Base-by-base conservation (phyloP, 1,284 basidiomycete species). In the Apiotrichum sp. region DNA sequence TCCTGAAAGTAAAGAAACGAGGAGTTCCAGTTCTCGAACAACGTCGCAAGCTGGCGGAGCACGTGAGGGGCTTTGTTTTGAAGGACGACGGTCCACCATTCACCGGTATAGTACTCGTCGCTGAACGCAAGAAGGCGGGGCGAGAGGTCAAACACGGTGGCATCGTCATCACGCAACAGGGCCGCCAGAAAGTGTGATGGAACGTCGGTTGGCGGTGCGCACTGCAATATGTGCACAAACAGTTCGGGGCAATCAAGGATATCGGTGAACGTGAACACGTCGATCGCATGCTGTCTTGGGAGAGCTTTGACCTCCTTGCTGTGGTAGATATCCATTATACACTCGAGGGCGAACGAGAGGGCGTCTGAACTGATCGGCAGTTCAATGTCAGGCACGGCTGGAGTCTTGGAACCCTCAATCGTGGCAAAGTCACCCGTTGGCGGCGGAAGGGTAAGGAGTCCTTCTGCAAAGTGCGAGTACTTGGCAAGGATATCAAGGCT, bases 21-120 rank as follows among this genome's bases (percentile, higher is more conserved):
- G 33, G 33, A 36, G 46, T 47, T 47, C 46, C 46, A 47, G 33
- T 47, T 47, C 8, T 47, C 46, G 34, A 47, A 47, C 33, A 47
- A 31, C 5, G 46, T 47, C 2, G 46, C 14, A 3, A 47, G 46
- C 33, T 47, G 46, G n/a, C n/a, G 34, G 6, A 33, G 6, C 31
- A 47, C 14, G 14, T 47, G 46, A 2, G 46, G 46, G 5, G 46
- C 46, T 13, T 36, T 35, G 14, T 10, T n/a, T 6, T 35, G 6
- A 7, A 47, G 9, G 14, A 47, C 46, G 11, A 5, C 14, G 5
- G 31, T 47, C 46, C 46, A 47, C 46, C 46, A 47, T 2, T 13
- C 46, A n/a, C 46, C 5, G n/a, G 46, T 47, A 34, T 47, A 36
- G 46, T 47, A 47, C 31, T 47, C 46, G 33, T n/a, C 34, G 8